These are phyloP conservation scores for Vickermania spadyakhi DNA, from an alignment of 208 protist species.

Conservation along the genomic window DNA sequence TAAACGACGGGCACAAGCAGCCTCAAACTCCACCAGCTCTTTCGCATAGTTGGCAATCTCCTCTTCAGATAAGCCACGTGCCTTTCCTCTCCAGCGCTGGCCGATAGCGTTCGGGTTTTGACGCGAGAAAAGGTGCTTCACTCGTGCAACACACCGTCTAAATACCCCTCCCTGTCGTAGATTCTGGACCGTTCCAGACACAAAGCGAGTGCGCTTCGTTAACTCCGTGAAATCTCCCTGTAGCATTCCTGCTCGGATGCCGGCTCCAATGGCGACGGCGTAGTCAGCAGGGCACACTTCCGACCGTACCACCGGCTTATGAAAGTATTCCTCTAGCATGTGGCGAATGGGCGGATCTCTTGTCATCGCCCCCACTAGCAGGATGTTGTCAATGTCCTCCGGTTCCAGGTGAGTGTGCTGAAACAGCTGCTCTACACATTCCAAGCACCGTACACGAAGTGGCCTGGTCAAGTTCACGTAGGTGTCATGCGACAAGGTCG, in stretches of 20 bases:
- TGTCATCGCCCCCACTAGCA: slow-evolving; percentile 89
- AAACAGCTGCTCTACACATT: slow-evolving; percentile 73
- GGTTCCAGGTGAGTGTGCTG: slow-evolving; percentile 40
- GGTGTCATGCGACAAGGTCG: slow-evolving; percentile 73
- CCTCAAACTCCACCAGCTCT: slow-evolving; percentile 87
- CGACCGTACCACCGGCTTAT: slow-evolving; percentile 38
- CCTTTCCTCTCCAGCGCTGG: slow-evolving; percentile 73
- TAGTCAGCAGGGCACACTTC: slow-evolving; percentile 80
- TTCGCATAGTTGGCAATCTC: slow-evolving; percentile 85
- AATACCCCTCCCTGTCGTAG: slow-evolving; percentile 36
- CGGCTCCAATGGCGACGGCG: slow-evolving; percentile 78
- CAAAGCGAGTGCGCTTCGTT: slow-evolving; percentile 64
- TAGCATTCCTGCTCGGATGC: slow-evolving; percentile 77
- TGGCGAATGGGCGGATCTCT: slow-evolving; percentile 82
- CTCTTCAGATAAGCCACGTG: slow-evolving; percentile 63
- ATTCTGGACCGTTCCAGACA: slow-evolving; percentile 68
- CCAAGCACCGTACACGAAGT: slow-evolving; percentile 65
- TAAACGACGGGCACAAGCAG: slow-evolving; percentile 60
- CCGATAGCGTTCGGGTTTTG: slow-evolving; percentile 85
- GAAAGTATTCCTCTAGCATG: slow-evolving; percentile 81
- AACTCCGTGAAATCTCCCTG: slow-evolving; percentile 75
- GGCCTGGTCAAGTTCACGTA: slow-evolving; percentile 79
- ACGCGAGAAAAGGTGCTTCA: slow-evolving; percentile 17
- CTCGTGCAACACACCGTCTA: slow-evolving; percentile 22
- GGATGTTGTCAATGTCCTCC: slow-evolving; percentile 71